phyloP scores from a whole-genome alignment of 495 filamentous ascomycete genomes.

The Aspergillus ostianus region DNA sequence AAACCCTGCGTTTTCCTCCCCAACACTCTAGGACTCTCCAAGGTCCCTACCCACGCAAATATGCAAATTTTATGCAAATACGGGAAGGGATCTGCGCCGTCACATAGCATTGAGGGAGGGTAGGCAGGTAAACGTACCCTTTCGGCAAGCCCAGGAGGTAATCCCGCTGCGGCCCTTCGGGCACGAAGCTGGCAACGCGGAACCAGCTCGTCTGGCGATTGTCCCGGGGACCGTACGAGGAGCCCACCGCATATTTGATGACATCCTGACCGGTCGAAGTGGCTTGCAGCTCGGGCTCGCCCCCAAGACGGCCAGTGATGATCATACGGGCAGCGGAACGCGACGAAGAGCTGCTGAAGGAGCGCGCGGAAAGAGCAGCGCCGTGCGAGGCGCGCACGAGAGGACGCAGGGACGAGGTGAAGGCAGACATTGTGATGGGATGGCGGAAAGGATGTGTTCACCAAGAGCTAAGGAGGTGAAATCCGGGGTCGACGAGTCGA shows the following conservation, averaged over 20 bases:
- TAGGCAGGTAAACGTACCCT: conserved; percentile 61
- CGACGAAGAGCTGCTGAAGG: conserved; percentile 54
- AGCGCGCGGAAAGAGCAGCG: conserved; percentile 49
- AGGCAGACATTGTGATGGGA: conserved; percentile 52
- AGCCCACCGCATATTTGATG: conserved; percentile 65
- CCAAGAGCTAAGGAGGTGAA: conserved; percentile 21
- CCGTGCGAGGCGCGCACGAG: conserved; percentile 28
- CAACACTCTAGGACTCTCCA: background rate
- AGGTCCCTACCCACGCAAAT: background rate
- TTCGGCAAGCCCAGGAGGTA: conserved; percentile 65
- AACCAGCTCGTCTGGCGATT: conserved; percentile 77
- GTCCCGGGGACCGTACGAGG: conserved; percentile 52
- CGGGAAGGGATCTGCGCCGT: background rate
- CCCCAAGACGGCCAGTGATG: conserved; percentile 73
- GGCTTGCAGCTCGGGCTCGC: conserved; percentile 63
- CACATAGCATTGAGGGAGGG: background rate
- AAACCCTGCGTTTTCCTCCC: background rate
- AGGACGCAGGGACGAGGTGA: conserved; percentile 40
- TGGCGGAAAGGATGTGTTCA: conserved; percentile 26
- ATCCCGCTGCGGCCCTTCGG: conserved; percentile 60
- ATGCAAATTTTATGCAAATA: background rate
- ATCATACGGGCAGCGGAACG: conserved; percentile 57
- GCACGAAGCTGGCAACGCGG: conserved; percentile 62
- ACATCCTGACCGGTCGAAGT: conserved; percentile 66
- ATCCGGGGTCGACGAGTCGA: background rate